A percentile compares a stretch with the other conserved stretches of the same genome.
Conservation (phyloP, 345 rosid species). For the Dipteronia dyeriana region DNA sequence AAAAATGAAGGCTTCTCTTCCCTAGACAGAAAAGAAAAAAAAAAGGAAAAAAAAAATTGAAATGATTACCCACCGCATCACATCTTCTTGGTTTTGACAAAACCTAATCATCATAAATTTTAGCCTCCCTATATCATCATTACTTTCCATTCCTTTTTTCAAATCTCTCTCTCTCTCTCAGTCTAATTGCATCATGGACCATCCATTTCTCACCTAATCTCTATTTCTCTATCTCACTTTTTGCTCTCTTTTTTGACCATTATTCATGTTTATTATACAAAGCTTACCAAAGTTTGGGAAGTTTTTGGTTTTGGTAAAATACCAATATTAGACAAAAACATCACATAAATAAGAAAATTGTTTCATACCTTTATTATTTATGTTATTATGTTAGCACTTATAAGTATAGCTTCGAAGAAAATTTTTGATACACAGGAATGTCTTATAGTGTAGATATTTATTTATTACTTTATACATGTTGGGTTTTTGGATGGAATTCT, state of each 20-base stretch:
- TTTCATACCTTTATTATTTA: too few relatives aligned
- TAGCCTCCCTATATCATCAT: constrained; percentile 29
- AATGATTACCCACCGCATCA: constrained; percentile 48
- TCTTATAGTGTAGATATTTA: too few relatives aligned
- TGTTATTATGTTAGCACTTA: too few relatives aligned
- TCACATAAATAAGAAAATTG: too few relatives aligned
- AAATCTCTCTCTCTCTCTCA: background rate
- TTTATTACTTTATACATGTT: too few relatives aligned
- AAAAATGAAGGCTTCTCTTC: constrained; percentile 32
- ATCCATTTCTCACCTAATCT: background rate
- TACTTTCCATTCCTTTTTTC: constrained; percentile 2
- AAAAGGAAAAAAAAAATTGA: constrained; percentile 4
- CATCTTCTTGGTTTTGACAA: constrained; percentile 33
- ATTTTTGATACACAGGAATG: too few relatives aligned
- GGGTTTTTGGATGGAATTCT: too few relatives aligned
- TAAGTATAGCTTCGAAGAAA: too few relatives aligned
- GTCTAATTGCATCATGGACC: constrained; percentile 14
- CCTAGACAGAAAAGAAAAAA: constrained; percentile 22
- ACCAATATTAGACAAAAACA: background rate
- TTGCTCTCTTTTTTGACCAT: background rate
- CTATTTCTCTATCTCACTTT: too few relatives aligned
- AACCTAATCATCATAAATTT: constrained; percentile 44
- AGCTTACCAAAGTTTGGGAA: background rate
- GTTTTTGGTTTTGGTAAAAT: background rate
- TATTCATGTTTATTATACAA: background rate